Evolutionary conservation across 2,329 filamentous ascomycete genomes (phyloP), one percentile per base, ranked within the genome.

Genomic region (Sarocladium oryzae): DNA sequence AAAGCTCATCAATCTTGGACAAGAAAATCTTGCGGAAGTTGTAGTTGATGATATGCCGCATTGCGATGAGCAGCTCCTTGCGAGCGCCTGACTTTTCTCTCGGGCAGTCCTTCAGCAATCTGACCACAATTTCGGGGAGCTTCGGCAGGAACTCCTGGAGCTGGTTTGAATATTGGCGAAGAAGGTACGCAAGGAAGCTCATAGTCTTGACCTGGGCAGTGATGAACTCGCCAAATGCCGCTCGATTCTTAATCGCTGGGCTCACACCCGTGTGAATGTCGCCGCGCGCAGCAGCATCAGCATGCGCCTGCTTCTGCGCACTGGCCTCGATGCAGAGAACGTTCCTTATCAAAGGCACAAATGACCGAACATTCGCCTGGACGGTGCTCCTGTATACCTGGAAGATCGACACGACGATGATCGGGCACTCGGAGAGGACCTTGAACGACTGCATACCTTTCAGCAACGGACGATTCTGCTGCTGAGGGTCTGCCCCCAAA

Each of bases 361-460:
- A 97, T 9, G 85, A 79, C 69, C 88, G 90, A 49, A 99, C 91
- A 61, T 96, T 96, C 52, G 85, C 79, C 33, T 82, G 76, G 2
- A 96, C 92, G 4, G 86, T 86, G 43, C 71, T 75, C 46, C 91
- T 83, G 61, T 99, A 93, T 4, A 92, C 87, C 69, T 99, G 93
- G 66, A 99, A 97, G 57, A 99, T 89, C 3, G 92, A 97, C 1
- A 99, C 93, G 3, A 99, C 93, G 36, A 99, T 97, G 50, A 99
- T 99, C 0, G 93, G 93, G 60, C 93, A 99, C 67, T 99, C 93
- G 1, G 92, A 90, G 4, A 99, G 79, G 21, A 99, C 92, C 68
- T 97, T 99, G 79, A 99, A 99, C 1, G 93, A 99, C 65, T 96
- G 89, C 89, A 96, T 96, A 26, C 93, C 93, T 68, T 89, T 95